Conservation (phyloP, 2,329 filamentous ascomycete genomes). For the Ophiocordyceps robertsii region DNA sequence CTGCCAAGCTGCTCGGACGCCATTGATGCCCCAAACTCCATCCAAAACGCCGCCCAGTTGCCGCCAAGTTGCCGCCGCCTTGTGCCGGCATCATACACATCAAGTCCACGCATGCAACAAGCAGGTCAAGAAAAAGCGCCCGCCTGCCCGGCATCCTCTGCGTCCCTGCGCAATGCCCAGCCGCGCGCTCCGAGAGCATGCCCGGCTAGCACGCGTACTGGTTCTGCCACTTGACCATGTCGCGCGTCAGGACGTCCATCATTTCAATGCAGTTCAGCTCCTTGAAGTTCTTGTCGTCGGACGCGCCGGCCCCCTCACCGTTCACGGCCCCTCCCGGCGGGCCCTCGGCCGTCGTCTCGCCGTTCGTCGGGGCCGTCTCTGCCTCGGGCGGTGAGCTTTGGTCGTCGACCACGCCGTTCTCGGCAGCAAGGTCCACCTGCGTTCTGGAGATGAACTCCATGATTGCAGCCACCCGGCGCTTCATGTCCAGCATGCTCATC, state of each 20-base stretch:
- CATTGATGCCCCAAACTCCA: conserved; percentile 2
- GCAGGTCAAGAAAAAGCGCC: not conserved
- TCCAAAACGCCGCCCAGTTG: conserved; percentile 3
- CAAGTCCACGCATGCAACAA: conserved; percentile 3
- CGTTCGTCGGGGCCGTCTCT: conserved; percentile 22
- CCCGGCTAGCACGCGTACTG: conserved; percentile 35
- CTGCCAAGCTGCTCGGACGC: not conserved
- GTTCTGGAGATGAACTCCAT: conserved; percentile 83
- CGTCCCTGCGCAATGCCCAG: not conserved
- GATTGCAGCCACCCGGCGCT: conserved; percentile 69
- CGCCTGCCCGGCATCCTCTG: not conserved
- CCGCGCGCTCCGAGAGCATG: not conserved
- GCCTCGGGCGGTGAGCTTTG: conserved; percentile 22
- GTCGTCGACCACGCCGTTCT: conserved; percentile 21
- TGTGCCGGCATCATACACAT: conserved; percentile 4
- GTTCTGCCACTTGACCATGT: conserved; percentile 76
- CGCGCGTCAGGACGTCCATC: conserved; percentile 75
- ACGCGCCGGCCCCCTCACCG: conserved; percentile 9
- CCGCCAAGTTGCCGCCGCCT: not conserved
- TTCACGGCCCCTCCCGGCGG: conserved; percentile 10
- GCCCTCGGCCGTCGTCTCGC: conserved; percentile 12
- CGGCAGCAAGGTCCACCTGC: conserved; percentile 72
- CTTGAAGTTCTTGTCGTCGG: conserved; percentile 47
- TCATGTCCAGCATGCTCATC: conserved; percentile 79
- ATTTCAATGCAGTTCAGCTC: conserved; percentile 70